Evolutionary conservation across 2,329 filamentous ascomycete species (phyloP), one percentile per base, ranked within the genome.

Genomic region (Curvularia sp.): DNA sequence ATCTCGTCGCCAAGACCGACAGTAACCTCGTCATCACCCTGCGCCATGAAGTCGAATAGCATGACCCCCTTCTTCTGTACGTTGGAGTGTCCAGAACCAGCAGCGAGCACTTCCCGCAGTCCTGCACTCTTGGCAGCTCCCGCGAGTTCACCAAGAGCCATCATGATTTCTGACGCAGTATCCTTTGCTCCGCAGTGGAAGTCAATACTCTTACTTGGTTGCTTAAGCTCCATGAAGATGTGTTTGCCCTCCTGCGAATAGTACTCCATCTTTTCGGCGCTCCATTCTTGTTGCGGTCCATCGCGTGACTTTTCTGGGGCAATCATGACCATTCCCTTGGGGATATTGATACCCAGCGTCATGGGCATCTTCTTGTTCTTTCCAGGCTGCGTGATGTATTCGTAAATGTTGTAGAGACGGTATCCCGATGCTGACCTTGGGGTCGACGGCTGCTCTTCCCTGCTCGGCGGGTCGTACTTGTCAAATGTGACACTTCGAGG

Each of bases 191-290:
- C 95, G 18, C 95, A 96, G 76, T 99, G 95, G 66, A 99, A 96
- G 78, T 99, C 95, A 57, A 97, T 84, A 75, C 93, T 97, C 80
- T 94, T 97, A 79, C 92, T 97, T 6, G 95, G 95, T 53, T 89
- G 84, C 50, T 97, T 89, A 46, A 99, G 83, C 76, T 99, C 95
- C 75, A 99, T 83, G 73, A 99, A 99, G 13, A 99, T 91, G 77
- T 98, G 95, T 74, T 99, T 99, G 34, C 94, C 95, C 80, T 99
- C 95, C 57, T 96, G 92, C 21, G 93, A 97, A 77, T 98, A 98
- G 77, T 97, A 92, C n/a, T 90, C 93, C 84, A 99, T 89, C 75
- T 91, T 95, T 42, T 98, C 93, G 0, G 93, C 94, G 1, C 89
- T 90, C 95, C 95, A 99, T 77, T 96, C 93, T 73, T 96, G 89